These are phyloP conservation scores for Naganishia liquefaciens DNA, from an alignment of 1,284 basidiomycete species.

Conservation along the genomic window DNA sequence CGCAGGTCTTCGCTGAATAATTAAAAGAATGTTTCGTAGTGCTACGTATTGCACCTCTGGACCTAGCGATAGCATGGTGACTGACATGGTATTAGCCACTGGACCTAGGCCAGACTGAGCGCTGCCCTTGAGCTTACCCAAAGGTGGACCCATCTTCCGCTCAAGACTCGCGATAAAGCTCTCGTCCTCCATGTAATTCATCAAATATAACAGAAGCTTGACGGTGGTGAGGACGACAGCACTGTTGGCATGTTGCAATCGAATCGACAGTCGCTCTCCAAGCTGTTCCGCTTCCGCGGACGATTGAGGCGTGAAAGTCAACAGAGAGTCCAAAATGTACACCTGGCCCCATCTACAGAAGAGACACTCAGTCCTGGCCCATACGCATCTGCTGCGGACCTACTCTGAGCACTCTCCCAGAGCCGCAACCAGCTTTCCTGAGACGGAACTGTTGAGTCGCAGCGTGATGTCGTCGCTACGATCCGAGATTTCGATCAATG, in stretches of 20 bases:
- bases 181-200: slow-evolving; percentile 98
- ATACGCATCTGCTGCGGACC: slow-evolving; percentile 45
- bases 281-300: slow-evolving; percentile 88
- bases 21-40: slow-evolving; percentile 90
- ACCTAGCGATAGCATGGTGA: slow-evolving; percentile 63
- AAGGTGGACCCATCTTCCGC: slow-evolving; percentile 93
- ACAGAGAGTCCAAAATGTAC: slow-evolving; percentile 91
- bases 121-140: slow-evolving; percentile 64
- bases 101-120: slow-evolving; percentile 9
- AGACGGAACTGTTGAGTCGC: slow-evolving; percentile 52
- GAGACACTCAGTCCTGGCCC: neutral
- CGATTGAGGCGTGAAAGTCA: slow-evolving; percentile 87
- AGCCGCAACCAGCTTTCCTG: slow-evolving; percentile 81
- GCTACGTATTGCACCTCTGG: slow-evolving; percentile 91
- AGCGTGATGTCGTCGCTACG: slow-evolving; percentile 60
- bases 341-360: slow-evolving; percentile 90
- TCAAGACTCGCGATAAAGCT: slow-evolving; percentile 84
- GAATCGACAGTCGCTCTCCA: slow-evolving; percentile 87
- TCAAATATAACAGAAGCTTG: slow-evolving; percentile 92
- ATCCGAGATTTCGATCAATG: slow-evolving; percentile 79
- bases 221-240: slow-evolving; percentile 91
- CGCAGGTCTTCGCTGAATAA: slow-evolving; percentile 88
- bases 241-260: slow-evolving; percentile 92
- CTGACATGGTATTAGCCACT: slow-evolving; percentile 39
- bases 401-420: slow-evolving; percentile 98